phyloP scores from a whole-genome alignment of 75 land plant genomes.

The Larix kaempferi region DNA sequence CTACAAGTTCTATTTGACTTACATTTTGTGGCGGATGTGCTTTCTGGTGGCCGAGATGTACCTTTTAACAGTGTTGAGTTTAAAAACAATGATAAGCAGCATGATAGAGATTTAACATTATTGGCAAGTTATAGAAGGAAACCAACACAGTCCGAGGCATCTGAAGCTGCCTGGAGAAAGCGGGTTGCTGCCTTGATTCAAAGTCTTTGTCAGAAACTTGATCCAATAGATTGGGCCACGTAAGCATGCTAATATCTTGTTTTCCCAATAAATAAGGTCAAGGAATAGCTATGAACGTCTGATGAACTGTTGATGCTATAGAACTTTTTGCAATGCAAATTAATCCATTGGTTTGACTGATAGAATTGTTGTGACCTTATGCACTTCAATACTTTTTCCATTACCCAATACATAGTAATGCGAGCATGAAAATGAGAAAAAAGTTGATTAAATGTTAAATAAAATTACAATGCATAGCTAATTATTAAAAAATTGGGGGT shows the following conservation, averaged over 20 bases:
- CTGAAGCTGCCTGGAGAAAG: constrained; percentile 38
- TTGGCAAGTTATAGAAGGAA: constrained; percentile 34
- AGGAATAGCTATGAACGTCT: not conserved
- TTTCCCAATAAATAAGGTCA: not conserved
- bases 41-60: constrained; percentile 70
- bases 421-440: not conserved
- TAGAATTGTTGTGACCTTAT: not conserved
- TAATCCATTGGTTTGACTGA: not conserved
- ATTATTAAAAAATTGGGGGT: not conserved
- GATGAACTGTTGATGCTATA: not conserved
- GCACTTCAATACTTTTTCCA: not conserved
- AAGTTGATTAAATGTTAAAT: too few species aligned
- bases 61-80: constrained; percentile 16
- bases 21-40: constrained; percentile 74
- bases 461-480: too few species aligned
- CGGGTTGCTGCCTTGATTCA: constrained; percentile 38
- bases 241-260: constrained; percentile 38
- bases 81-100: constrained; percentile 22
- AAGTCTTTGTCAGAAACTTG: constrained; percentile 60
- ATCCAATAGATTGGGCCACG: constrained; percentile 99
- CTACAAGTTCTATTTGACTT: constrained; percentile 87
- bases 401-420: not conserved
- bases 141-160: constrained; percentile 17
- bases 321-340: not conserved
- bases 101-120: constrained; percentile 8